phyloP scores from a whole-genome alignment of 371 early-diverging fungal species.

The Entomophthora muscae region DNA sequence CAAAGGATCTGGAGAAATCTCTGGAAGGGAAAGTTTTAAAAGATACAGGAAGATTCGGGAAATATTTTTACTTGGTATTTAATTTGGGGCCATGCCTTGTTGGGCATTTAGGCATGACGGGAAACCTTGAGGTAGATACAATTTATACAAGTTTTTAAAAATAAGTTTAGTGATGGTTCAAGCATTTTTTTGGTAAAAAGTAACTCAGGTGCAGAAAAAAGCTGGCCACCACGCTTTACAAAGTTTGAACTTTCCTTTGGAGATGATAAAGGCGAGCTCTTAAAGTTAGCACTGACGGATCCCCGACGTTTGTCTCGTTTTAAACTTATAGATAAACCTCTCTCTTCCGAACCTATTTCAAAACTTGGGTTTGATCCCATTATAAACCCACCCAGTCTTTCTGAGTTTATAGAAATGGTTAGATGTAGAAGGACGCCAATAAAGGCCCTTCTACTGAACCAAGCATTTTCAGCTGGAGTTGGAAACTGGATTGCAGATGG shows the following conservation, averaged over 20 bases:
- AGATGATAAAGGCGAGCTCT: background rate
- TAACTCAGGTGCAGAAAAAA: background rate
- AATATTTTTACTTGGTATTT: background rate
- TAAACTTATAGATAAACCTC: constrained; percentile 15
- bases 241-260: background rate
- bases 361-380: constrained; percentile 41
- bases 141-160: background rate
- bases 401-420: constrained; percentile 17
- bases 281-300: background rate
- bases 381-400: constrained; percentile 19
- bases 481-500: constrained; percentile 55
- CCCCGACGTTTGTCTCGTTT: background rate
- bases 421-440: constrained; percentile 22
- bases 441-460: constrained; percentile 36
- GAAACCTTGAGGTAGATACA: background rate
- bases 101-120: background rate
- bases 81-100: background rate
- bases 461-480: constrained; percentile 38
- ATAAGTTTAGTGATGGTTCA: background rate
- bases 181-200: background rate
- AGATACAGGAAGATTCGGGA: background rate
- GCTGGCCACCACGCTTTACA: background rate
- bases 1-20: background rate
- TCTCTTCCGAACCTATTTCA: constrained; percentile 22
- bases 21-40: background rate